Conservation (phyloP, 805 yeast species). For the Yamadazyma sp. region DNA sequence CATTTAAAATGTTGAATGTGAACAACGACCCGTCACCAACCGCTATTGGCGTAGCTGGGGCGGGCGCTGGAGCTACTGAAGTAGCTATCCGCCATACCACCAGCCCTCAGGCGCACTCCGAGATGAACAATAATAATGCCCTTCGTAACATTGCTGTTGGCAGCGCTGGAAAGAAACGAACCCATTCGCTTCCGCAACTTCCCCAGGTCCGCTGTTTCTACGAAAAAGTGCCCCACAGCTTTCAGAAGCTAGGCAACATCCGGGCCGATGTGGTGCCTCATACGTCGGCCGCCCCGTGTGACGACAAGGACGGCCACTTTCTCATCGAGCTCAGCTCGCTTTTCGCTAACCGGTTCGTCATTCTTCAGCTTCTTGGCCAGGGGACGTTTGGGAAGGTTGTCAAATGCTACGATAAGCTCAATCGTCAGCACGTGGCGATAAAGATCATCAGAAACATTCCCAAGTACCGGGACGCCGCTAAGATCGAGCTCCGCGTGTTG, state of each 20-base stretch:
- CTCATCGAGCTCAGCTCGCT: conserved; percentile 55
- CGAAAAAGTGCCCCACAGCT: conserved; percentile 30
- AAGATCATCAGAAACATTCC: conserved; percentile 91
- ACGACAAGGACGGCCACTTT: conserved; percentile 75
- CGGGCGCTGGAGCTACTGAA: not conserved
- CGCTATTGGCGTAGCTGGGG: not conserved
- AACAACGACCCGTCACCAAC: conserved; percentile 27
- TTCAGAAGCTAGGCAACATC: conserved; percentile 39
- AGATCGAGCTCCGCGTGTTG: conserved; percentile 83
- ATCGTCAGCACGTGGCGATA: conserved; percentile 72
- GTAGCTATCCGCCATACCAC: not conserved
- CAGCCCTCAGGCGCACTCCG: not conserved
- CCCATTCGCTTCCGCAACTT: conserved; percentile 44
- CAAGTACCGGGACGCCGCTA: conserved; percentile 93
- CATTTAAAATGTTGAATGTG: conserved; percentile 45
- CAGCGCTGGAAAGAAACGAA: conserved; percentile 33
- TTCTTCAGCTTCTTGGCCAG: conserved; percentile 74
- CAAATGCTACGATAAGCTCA: conserved; percentile 68
- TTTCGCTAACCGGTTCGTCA: conserved; percentile 75
- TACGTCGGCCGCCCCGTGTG: conserved; percentile 43
- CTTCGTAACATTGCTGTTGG: not conserved
- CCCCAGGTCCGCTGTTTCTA: conserved; percentile 46
- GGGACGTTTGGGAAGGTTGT: conserved; percentile 93
- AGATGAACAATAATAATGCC: not conserved
- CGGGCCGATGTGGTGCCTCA: conserved; percentile 41